Base-by-base conservation (phyloP, 257 asterid genomes). In the Prunella vulgaris region DNA sequence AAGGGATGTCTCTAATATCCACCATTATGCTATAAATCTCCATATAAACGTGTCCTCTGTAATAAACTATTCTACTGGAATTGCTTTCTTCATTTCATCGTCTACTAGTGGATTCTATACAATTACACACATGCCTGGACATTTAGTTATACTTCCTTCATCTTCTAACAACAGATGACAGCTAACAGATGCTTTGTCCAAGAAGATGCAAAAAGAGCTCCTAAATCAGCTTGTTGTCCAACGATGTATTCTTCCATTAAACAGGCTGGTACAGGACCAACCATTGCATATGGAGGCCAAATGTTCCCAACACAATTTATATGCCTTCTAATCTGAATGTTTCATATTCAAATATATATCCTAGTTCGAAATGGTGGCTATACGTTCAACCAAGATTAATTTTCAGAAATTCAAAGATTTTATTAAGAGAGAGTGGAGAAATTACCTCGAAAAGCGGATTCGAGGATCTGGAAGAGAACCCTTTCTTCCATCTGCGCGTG, bases 401-500 rank as follows among this genome's bases (percentile, higher is more conserved):
- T 25, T 58, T 69, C 72, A 61, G 35, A 69, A n/a, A 7, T 2
- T 13, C 42, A 46, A 30, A 53, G n/a, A n/a, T n/a, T n/a, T n/a
- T n/a, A n/a, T n/a, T 25, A 8, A 28, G 24, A 10, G 21, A 30
- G 20, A 20, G 21, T 3, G 1, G 22, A 9, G 35, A 24, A 70
- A 33, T 17, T 80, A 93, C 99, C 99, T 87, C 96, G 85, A 81
- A 88, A 97, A 32, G 94, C 95, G 66, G 82, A 84, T 65, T 93
- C 97, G 74, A 90, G 88, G 84, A 93, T 87, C 77, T 88, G 99
- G 66, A 93, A 93, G 68, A 93, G 79, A 58, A 93, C 87, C 32
- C 59, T 90, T 78, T 93, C 99, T 83, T 93, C 99, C 99, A 93
- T 93, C 79, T 93, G 96, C 74, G 99, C 99, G 82, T 93, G 99